phyloP scores from a whole-genome alignment of 192 early-diverging fungal species.

The Podila verticillata region DNA sequence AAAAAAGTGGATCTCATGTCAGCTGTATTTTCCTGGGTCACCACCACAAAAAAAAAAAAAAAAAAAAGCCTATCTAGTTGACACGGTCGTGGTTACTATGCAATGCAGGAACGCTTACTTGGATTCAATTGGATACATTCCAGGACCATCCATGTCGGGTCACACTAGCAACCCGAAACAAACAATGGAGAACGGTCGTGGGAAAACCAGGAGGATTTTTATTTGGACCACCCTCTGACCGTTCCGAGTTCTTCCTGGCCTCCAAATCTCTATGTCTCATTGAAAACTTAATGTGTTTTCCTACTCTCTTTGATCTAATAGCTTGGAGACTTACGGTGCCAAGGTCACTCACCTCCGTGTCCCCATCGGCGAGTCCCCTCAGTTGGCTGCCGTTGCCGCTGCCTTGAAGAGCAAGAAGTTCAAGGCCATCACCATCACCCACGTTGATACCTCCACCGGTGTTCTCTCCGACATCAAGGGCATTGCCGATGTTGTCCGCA shows the following conservation, averaged over 20 bases:
- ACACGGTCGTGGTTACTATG: no score
- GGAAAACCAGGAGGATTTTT: neutral
- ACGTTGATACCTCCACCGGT: constrained; percentile 96
- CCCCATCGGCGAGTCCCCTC: constrained; percentile 75
- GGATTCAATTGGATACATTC: no score
- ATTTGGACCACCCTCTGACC: neutral
- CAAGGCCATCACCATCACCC: constrained; percentile 93
- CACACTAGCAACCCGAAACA: no score
- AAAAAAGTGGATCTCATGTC: neutral
- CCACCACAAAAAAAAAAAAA: neutral
- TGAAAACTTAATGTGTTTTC: neutral
- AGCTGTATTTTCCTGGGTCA: neutral
- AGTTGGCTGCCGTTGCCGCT: constrained; percentile 70
- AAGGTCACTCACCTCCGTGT: constrained; percentile 82
- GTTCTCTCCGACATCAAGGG: constrained; percentile 87
- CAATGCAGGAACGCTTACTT: no score
- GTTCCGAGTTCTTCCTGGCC: no score
- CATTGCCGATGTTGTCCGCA: constrained; percentile 76
- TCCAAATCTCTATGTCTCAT: neutral
- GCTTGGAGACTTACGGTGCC: constrained; percentile 88
- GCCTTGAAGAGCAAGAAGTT: constrained; percentile 73
- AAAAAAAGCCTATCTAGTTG: no score
- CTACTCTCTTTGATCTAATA: constrained; percentile 19
- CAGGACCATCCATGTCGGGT: no score
- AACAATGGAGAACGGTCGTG: neutral